phyloP scores from a whole-genome alignment of 2,329 filamentous ascomycete species.

The Knufia petricola region DNA sequence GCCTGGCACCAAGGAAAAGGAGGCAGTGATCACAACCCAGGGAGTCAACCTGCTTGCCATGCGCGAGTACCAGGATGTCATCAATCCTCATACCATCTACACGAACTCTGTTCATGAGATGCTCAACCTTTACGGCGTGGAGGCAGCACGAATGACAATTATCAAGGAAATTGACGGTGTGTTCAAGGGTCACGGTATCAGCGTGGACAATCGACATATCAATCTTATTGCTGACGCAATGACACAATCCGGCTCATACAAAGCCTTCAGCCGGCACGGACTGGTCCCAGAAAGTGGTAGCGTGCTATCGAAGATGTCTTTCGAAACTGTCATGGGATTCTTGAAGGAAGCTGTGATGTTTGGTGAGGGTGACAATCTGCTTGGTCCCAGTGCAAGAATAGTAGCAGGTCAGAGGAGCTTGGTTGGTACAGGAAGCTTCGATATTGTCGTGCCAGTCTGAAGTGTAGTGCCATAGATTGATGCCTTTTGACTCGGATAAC shows the following conservation, averaged over 20 bases:
- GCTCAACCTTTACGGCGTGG: constrained; percentile 78
- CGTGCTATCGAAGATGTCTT: constrained; percentile 98
- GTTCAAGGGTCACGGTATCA: constrained; percentile 84
- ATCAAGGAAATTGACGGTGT: constrained; percentile 76
- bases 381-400: constrained; percentile 75
- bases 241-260: constrained; percentile 86
- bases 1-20: constrained; percentile 37
- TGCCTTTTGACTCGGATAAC: no score
- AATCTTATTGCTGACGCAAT: constrained; percentile 96
- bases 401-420: constrained; percentile 75
- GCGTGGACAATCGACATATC: constrained; percentile 81
- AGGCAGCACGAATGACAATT: constrained; percentile 80
- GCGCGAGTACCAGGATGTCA: constrained; percentile 74
- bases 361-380: constrained; percentile 80
- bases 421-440: constrained; percentile 84
- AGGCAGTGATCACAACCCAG: constrained; percentile 48
- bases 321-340: constrained; percentile 93
- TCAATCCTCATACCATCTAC: constrained; percentile 75
- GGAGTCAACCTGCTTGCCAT: constrained; percentile 86
- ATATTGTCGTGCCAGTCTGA: constrained; percentile 51
- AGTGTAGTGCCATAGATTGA: background rate
- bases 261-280: constrained; percentile 85
- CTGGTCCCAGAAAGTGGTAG: constrained; percentile 68
- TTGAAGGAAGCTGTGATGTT: constrained; percentile 85
- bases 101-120: constrained; percentile 91